Percentiles rank a stretch among this genome's conserved stretches.
phyloP scores from a whole-genome alignment of 306 rosid genomes.

The Canavalia ensiformis region DNA sequence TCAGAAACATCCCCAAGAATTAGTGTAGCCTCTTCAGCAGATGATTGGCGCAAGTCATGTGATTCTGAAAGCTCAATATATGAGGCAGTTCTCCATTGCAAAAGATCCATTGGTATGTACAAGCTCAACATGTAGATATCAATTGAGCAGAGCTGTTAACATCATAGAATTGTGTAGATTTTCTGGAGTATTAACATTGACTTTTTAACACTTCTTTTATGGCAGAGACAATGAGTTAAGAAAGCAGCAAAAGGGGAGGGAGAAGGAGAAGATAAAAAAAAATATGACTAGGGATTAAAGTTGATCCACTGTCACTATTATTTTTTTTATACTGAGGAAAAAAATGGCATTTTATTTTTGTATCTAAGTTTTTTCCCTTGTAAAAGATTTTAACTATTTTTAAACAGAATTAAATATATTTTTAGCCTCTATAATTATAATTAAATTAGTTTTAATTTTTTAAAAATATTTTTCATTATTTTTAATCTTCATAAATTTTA shows the following conservation, averaged over 20 bases:
- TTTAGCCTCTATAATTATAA: no score
- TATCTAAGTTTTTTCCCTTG: conserved; percentile 27
- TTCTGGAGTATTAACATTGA: conserved; percentile 37
- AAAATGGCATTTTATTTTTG: conserved; percentile 35
- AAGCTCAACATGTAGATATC: not conserved
- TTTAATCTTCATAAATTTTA: no score
- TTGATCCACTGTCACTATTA: conserved; percentile 14
- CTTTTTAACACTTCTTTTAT: conserved; percentile 30
- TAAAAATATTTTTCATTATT: no score
- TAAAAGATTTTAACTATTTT: conserved; percentile 33
- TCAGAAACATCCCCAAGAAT: conserved; percentile 77
- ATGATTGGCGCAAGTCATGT: conserved; percentile 90
- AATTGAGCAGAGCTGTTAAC: not conserved
- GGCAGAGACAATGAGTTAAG: conserved; percentile 62
- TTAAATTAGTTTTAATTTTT: no score
- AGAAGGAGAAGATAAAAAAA: no score
- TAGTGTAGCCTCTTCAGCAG: conserved; percentile 78
- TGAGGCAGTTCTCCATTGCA: conserved; percentile 99
- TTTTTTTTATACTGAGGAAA: conserved; percentile 1
- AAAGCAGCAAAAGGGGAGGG: conserved; percentile 43
- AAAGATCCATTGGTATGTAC: conserved; percentile 84
- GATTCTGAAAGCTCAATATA: conserved; percentile 97
- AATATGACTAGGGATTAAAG: conserved; percentile 10
- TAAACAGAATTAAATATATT: not conserved
- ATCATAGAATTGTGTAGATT: not conserved